Conservation (phyloP, 2,329 filamentous ascomycete species). For the Rugonectria rugulosa region DNA sequence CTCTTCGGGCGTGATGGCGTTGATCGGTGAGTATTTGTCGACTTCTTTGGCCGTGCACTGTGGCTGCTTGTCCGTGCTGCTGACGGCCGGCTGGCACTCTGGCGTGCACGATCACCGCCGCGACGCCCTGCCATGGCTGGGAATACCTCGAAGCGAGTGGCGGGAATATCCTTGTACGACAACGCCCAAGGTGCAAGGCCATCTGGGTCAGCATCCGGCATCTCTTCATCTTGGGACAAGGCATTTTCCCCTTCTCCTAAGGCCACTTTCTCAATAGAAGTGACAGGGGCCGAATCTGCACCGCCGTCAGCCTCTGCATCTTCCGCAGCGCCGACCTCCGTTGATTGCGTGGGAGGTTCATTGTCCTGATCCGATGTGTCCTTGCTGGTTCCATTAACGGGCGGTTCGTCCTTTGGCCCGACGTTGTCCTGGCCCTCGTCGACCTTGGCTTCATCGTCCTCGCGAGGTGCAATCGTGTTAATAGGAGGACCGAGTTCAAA, state of each 20-base stretch:
- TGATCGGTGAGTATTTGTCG: conserved; percentile 42
- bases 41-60: conserved; percentile 49
- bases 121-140: conserved; percentile 66
- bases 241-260: conserved; percentile 45
- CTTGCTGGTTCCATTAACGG: conserved; percentile 34
- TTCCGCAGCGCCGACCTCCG: conserved; percentile 26
- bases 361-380: conserved; percentile 14
- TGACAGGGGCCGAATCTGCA: conserved; percentile 37
- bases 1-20: conserved; percentile 50
- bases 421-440: conserved; percentile 41
- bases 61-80: conserved; percentile 46
- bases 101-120: conserved; percentile 55
- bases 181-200: conserved; percentile 51
- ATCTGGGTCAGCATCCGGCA: conserved; percentile 39
- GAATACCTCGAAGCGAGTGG: conserved; percentile 79
- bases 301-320: conserved; percentile 36
- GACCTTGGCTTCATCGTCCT: conserved; percentile 67
- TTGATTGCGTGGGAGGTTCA: conserved; percentile 17
- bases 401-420: conserved; percentile 28
- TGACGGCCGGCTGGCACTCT: conserved; percentile 49
- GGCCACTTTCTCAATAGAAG: conserved; percentile 41
- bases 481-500: conserved; percentile 84
- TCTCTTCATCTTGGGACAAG: conserved; percentile 34
- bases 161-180: conserved; percentile 67
- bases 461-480: conserved; percentile 86